Percentiles rank a stretch among this genome's conserved stretches.
phyloP scores from a whole-genome alignment of 2,329 filamentous ascomycete genomes.

The Nectriaceae sp. region DNA sequence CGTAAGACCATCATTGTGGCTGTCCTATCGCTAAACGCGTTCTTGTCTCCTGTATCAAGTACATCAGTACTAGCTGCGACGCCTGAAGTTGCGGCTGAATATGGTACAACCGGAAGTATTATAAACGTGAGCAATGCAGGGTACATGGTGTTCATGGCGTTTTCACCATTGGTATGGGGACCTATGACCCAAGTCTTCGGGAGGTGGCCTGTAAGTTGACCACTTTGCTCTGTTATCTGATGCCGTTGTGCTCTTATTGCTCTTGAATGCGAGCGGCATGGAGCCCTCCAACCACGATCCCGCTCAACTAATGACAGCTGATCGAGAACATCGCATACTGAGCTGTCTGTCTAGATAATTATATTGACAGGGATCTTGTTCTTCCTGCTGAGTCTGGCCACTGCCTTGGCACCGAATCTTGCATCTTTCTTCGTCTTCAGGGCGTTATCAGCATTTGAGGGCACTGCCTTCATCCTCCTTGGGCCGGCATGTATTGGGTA shows the following conservation, averaged over 20 bases:
- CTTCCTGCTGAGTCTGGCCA: conserved; percentile 69
- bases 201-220: conserved; percentile 51
- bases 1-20: conserved; percentile 69
- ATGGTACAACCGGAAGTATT: conserved; percentile 64
- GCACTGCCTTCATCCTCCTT: conserved; percentile 72
- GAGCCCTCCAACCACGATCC: no score
- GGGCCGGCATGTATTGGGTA: conserved; percentile 69
- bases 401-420: conserved; percentile 71
- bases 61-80: conserved; percentile 74
- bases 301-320: no score
- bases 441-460: conserved; percentile 73
- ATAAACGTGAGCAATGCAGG: conserved; percentile 75
- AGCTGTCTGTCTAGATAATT: conserved; percentile 30
- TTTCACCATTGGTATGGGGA: conserved; percentile 71
- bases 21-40: conserved; percentile 73
- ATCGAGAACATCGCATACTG: neutral
- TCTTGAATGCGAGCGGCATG: neutral
- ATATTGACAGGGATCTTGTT: conserved; percentile 64
- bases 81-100: conserved; percentile 70
- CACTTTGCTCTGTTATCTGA: no score
- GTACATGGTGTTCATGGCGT: conserved; percentile 75
- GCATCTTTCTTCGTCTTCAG: conserved; percentile 73
- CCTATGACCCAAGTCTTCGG: conserved; percentile 69
- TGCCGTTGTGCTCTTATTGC: neutral
- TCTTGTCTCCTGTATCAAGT: conserved; percentile 73